Percentiles rank a stretch among this genome's conserved stretches.
Evolutionary conservation across 495 filamentous ascomycete species (phyloP).

Genomic region (Neurospora discreta): DNA sequence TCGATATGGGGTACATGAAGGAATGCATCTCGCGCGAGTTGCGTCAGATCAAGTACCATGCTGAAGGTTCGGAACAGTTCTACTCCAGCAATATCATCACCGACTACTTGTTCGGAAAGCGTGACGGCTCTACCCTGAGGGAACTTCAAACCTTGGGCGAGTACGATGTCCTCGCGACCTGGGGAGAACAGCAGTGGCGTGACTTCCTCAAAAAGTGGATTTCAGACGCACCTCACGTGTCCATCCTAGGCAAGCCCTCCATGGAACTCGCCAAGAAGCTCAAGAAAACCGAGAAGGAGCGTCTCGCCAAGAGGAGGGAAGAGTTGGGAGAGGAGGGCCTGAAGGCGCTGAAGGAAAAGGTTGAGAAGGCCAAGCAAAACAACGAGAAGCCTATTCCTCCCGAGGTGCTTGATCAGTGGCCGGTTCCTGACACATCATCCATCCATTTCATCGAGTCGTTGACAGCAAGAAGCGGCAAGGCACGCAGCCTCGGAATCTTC

Average conservation of each 20-base stretch:
- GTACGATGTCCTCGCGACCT: constrained; percentile 66
- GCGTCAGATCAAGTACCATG: constrained; percentile 65
- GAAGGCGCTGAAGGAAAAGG: constrained; percentile 56
- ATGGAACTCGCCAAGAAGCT: constrained; percentile 55
- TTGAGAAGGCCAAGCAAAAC: constrained; percentile 67
- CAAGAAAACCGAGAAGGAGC: constrained; percentile 57
- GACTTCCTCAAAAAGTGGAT: constrained; percentile 75
- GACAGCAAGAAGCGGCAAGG: constrained; percentile 76
- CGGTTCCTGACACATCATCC: constrained; percentile 71
- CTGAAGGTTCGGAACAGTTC: constrained; percentile 62
- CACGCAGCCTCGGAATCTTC: constrained; percentile 52
- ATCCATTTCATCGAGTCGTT: constrained; percentile 88
- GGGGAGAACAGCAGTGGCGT: constrained; percentile 77
- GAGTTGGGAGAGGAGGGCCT: constrained; percentile 45
- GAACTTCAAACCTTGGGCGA: constrained; percentile 56
- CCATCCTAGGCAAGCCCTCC: constrained; percentile 78
- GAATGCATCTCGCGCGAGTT: constrained; percentile 74
- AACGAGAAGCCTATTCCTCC: constrained; percentile 74
- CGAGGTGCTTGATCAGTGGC: constrained; percentile 64
- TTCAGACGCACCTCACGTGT: constrained; percentile 72
- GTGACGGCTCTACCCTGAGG: constrained; percentile 70
- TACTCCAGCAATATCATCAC: constrained; percentile 75
- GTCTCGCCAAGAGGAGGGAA: constrained; percentile 42
- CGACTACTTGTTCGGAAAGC: constrained; percentile 82
- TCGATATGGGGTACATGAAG: constrained; percentile 80